A percentile compares a stretch with the other conserved stretches of the same genome.
Evolutionary conservation across 805 yeast genomes (phyloP).

Genomic region (Cyberlindnera maritima): DNA sequence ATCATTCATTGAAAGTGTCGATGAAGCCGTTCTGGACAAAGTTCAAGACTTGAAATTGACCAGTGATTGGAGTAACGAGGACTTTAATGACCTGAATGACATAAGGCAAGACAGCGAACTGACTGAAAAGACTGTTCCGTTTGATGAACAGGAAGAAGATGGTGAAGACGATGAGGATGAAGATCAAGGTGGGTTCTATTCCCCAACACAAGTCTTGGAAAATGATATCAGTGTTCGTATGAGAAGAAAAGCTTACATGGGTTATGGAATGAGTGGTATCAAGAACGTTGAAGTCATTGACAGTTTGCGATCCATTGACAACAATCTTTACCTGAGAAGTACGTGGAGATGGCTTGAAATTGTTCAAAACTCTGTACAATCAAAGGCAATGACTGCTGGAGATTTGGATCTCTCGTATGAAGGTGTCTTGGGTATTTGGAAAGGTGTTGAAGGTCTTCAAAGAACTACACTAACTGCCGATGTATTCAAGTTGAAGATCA

Average conservation of each 20-base stretch:
- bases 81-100: slow-evolving; percentile 32
- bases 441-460: slow-evolving; percentile 58
- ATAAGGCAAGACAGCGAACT: slow-evolving; percentile 4
- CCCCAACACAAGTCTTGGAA: slow-evolving; percentile 45
- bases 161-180: slow-evolving; percentile 25
- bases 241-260: slow-evolving; percentile 64
- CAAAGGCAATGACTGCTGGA: slow-evolving; percentile 65
- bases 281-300: slow-evolving; percentile 61
- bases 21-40: slow-evolving; percentile 28
- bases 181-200: slow-evolving; percentile 27
- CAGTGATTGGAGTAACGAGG: slow-evolving; percentile 21
- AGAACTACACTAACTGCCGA: slow-evolving; percentile 29
- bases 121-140: background rate
- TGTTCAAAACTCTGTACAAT: slow-evolving; percentile 60
- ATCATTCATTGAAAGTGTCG: slow-evolving; percentile 35
- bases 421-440: slow-evolving; percentile 92
- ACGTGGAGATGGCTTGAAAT: slow-evolving; percentile 92
- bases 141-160: slow-evolving; percentile 15
- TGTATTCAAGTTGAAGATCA: slow-evolving; percentile 22
- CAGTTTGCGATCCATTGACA: slow-evolving; percentile 48
- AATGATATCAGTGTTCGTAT: slow-evolving; percentile 76
- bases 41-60: slow-evolving; percentile 18
- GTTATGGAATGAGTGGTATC: slow-evolving; percentile 70
- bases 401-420: slow-evolving; percentile 79
- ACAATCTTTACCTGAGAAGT: slow-evolving; percentile 56